Evolutionary conservation across 176 grass and related monocot genomes (phyloP).

Genomic region (Eremochloa ophiuroides): DNA sequence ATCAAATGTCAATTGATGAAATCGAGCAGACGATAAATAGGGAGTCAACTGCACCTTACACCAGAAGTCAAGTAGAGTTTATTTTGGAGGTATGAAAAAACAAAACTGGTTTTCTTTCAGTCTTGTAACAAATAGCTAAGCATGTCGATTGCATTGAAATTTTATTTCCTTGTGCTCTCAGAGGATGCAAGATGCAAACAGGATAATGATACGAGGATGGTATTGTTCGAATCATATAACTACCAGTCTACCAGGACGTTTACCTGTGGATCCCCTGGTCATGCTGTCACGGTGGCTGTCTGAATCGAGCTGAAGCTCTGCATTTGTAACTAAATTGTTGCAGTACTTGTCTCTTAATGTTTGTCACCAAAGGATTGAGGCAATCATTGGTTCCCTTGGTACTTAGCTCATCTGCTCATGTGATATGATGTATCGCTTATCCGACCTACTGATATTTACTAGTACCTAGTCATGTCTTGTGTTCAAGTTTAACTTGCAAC

Average conservation of each 20-base stretch:
- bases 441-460: conserved; percentile 17
- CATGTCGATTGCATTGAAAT: neutral
- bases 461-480: neutral
- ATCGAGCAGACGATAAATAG: conserved; percentile 72
- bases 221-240: conserved; percentile 78
- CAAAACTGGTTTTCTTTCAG: neutral
- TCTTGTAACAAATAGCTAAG: neutral
- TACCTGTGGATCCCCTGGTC: neutral
- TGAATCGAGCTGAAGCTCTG: too few relatives aligned
- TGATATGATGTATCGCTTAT: neutral
- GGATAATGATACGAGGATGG: conserved; percentile 92
- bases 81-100: conserved; percentile 71
- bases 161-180: conserved; percentile 39
- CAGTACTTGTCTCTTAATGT: conserved; percentile 22
- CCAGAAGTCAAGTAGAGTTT: conserved; percentile 64
- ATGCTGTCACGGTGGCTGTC: neutral
- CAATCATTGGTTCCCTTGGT: neutral
- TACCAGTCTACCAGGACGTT: neutral
- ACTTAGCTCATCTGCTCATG: conserved; percentile 15
- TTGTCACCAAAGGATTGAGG: conserved; percentile 11
- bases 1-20: conserved; percentile 73
- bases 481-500: neutral
- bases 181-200: conserved; percentile 90
- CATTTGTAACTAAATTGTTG: neutral
- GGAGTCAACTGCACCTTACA: conserved; percentile 55